These are phyloP conservation scores for Coemansia sp. DNA, from an alignment of 192 early-diverging fungal species.

Conservation along the genomic window DNA sequence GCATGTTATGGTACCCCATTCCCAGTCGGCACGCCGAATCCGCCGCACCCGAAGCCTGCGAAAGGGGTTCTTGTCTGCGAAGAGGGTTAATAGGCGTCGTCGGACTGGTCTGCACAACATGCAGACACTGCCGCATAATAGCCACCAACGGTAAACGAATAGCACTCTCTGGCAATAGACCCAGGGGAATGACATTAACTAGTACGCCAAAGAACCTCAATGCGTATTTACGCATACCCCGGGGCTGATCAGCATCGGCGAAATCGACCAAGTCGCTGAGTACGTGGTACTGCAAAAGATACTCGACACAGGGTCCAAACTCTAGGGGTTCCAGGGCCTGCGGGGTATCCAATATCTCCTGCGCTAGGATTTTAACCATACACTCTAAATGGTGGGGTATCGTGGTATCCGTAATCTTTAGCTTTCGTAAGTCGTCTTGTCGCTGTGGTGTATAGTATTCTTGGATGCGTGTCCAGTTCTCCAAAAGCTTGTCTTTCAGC, in stretches of 20 bases:
- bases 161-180: constrained; percentile 47
- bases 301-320: constrained; percentile 51
- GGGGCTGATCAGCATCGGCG: constrained; percentile 45
- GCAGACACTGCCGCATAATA: constrained; percentile 42
- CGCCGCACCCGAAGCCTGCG: neutral
- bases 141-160: constrained; percentile 50
- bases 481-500: constrained; percentile 31
- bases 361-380: constrained; percentile 29
- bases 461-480: constrained; percentile 50
- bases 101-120: constrained; percentile 35
- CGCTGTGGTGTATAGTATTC: constrained; percentile 38
- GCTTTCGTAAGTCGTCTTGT: constrained; percentile 22
- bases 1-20: constrained; percentile 29
- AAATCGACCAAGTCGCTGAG: constrained; percentile 45
- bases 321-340: constrained; percentile 33
- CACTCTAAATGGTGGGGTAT: constrained; percentile 49
- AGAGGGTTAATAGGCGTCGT: constrained; percentile 24
- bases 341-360: constrained; percentile 24
- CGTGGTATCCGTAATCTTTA: constrained; percentile 29
- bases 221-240: constrained; percentile 43
- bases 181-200: constrained; percentile 34
- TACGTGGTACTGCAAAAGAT: constrained; percentile 49
- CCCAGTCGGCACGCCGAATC: constrained; percentile 23
- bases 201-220: constrained; percentile 47
- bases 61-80: constrained; percentile 20